phyloP scores from a whole-genome alignment of 2,329 filamentous ascomycete species.

The Fusarium secorum region DNA sequence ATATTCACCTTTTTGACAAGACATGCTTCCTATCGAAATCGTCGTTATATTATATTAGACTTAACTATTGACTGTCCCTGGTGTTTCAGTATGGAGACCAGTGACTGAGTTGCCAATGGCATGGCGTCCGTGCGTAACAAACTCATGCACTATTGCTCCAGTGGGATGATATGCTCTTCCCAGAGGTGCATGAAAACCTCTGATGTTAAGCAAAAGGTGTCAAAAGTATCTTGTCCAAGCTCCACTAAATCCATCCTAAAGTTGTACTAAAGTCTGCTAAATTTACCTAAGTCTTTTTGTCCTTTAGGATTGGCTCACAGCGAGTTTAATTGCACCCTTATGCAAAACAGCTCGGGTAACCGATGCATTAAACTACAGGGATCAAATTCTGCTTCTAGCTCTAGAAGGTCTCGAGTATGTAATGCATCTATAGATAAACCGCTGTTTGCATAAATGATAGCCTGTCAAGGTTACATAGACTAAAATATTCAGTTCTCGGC shows the following conservation, averaged over 20 bases:
- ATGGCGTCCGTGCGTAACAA: neutral
- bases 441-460: neutral
- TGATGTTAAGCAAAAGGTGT: rapidly evolving
- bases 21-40: rapidly evolving
- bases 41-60: rapidly evolving
- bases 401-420: rapidly evolving
- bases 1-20: no score
- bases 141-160: neutral
- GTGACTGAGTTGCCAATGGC: neutral
- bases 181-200: neutral
- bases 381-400: neutral
- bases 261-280: neutral
- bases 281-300: neutral
- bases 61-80: neutral
- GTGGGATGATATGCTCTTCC: neutral
- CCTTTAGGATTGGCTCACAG: neutral
- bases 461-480: neutral
- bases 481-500: rapidly evolving
- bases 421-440: neutral
- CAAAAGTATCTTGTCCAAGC: rapidly evolving
- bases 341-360: neutral
- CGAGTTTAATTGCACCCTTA: neutral
- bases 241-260: neutral
- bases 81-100: rapidly evolving
- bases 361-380: neutral